Conservation (phyloP, 208 protist species). For the Herpetomonas samuelpessoai region DNA sequence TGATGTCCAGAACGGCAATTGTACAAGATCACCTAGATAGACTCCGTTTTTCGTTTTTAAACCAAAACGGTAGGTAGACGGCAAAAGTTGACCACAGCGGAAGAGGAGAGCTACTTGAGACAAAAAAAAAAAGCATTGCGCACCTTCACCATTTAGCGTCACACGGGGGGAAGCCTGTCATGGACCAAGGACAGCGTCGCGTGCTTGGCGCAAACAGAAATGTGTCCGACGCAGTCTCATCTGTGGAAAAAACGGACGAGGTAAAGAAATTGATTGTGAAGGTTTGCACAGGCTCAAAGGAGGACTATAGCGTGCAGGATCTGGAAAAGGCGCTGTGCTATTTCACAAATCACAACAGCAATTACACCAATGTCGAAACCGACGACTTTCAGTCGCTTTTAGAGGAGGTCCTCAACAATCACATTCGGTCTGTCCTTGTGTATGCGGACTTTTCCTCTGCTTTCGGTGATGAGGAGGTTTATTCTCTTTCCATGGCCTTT, state of each 20-base stretch:
- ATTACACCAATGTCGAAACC: slow-evolving; percentile 59
- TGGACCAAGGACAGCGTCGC: no score
- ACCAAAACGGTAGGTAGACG: no score
- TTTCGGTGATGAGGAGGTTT: slow-evolving; percentile 79
- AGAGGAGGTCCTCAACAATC: slow-evolving; percentile 87
- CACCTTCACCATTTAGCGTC: no score
- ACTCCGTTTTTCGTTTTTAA: no score
- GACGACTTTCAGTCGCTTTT: slow-evolving; percentile 69
- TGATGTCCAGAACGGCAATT: no score
- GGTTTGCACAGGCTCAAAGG: slow-evolving; percentile 28
- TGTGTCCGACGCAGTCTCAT: slow-evolving; percentile 46
- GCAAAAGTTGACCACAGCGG: no score
- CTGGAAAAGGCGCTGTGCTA: slow-evolving; percentile 57
- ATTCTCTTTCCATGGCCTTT: slow-evolving; percentile 69
- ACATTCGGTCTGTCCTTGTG: slow-evolving; percentile 72
- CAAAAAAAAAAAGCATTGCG: no score
- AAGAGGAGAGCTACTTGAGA: no score
- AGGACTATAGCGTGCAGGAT: slow-evolving; percentile 44
- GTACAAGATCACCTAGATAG: no score
- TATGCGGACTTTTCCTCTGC: slow-evolving; percentile 69
- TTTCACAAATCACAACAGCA: slow-evolving; percentile 83
- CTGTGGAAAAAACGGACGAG: slow-evolving; percentile 29
- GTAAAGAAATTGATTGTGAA: slow-evolving; percentile 27
- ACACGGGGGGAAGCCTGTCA: no score
- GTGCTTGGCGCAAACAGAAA: slow-evolving; percentile 75